Percentiles rank a stretch among this genome's conserved stretches.
phyloP scores from a whole-genome alignment of 495 filamentous ascomycete species.

The Amphirosellinia nigrospora region DNA sequence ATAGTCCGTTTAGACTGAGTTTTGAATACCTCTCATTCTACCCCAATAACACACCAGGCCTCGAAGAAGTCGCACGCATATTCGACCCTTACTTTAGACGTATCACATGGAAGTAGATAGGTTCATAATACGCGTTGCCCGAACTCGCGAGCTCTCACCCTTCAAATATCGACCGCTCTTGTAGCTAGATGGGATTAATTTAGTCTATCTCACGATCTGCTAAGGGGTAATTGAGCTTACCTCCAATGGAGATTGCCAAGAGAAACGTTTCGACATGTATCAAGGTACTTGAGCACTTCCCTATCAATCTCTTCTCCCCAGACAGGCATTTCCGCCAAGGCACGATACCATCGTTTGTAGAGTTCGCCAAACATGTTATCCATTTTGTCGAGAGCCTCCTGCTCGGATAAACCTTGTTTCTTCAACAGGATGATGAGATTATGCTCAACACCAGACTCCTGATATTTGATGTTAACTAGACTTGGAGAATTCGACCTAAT shows the following conservation, averaged over 20 bases:
- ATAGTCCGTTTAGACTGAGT: too few species aligned
- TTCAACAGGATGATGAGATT: slow-evolving; percentile 5
- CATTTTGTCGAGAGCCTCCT: slow-evolving; percentile 11
- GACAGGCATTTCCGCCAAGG: slow-evolving; percentile 6
- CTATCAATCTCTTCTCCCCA: slow-evolving; percentile 16
- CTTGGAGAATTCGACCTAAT: too few species aligned
- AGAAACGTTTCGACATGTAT: slow-evolving; percentile 13
- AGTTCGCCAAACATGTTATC: background rate
- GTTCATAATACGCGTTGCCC: slow-evolving; percentile 9
- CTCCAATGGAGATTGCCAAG: slow-evolving; percentile 20
- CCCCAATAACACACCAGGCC: too few species aligned
- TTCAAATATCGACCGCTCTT: slow-evolving; percentile 19
- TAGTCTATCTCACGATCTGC: background rate
- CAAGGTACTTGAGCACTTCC: slow-evolving; percentile 12
- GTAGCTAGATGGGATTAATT: background rate
- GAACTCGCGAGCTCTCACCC: background rate
- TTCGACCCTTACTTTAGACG: background rate
- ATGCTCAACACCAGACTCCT: slow-evolving; percentile 18
- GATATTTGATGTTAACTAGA: background rate
- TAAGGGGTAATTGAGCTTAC: background rate
- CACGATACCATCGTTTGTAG: slow-evolving; percentile 11
- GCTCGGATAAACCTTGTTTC: background rate
- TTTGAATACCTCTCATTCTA: too few species aligned
- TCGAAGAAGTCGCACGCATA: background rate
- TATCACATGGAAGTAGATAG: background rate